phyloP scores from a whole-genome alignment of 176 grass and related monocot species.

The Triticum urartu region DNA sequence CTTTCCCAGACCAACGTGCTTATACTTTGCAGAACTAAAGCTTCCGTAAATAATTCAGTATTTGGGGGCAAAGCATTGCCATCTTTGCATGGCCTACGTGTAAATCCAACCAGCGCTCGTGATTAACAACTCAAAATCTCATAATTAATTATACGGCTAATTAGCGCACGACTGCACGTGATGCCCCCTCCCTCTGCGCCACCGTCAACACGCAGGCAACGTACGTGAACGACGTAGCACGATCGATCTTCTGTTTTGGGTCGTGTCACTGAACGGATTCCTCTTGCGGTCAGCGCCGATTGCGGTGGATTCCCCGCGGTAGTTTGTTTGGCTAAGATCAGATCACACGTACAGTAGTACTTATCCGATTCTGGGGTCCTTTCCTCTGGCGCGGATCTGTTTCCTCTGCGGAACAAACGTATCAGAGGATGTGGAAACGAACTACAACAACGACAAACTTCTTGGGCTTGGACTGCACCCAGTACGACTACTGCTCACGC shows the following conservation, averaged over 20 bases:
- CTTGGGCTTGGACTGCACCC: background rate
- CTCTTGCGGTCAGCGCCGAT: background rate
- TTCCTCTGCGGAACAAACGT: background rate
- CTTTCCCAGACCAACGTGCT: background rate
- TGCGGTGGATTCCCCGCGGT: background rate
- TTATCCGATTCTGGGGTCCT: background rate
- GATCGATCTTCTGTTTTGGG: background rate
- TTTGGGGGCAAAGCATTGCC: slow-evolving; percentile 7
- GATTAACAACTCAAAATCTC: background rate
- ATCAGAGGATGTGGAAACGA: background rate
- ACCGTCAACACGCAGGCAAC: background rate
- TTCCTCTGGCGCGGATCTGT: too few species aligned
- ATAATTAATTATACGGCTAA: background rate
- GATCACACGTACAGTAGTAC: too few species aligned
- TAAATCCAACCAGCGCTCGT: slow-evolving; percentile 23
- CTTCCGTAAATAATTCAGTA: background rate
- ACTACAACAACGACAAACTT: background rate
- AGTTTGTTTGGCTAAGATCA: background rate
- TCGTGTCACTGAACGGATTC: background rate
- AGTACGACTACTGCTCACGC: background rate
- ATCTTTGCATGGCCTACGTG: slow-evolving; percentile 1
- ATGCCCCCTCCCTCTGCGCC: background rate
- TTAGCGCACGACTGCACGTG: slow-evolving; percentile 7
- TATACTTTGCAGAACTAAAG: background rate
- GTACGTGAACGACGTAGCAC: background rate